Evolutionary conservation across 441 rosid species (phyloP), one percentile per base, ranked within the genome.

Genomic region (Pelargonium exstipulatum): DNA sequence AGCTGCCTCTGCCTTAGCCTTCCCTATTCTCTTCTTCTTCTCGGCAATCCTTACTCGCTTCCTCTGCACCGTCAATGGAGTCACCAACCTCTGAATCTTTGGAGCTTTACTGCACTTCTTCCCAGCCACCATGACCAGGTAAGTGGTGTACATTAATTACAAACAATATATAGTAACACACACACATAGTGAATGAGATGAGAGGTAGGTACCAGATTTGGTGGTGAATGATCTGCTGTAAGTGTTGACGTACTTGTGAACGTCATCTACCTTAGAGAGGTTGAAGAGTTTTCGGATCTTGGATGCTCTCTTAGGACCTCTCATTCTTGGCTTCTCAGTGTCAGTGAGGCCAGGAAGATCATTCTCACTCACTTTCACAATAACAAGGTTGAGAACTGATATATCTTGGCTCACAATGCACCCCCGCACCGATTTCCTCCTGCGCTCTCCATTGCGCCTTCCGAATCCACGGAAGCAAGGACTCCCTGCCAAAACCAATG

Each of bases 1-100:
- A 2, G 87, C 91, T 0, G 91, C 91, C 20, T 87, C 91, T 1
- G 91, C 65, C 81, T 85, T 83, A 22, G 91, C 87, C 86, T 85
- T 87, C 0, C 84, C 81, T 17, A 87, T 81, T 65, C 85, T 82
- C 84, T 81, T 85, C 84, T 87, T 87, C 87, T 87, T 87, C 63
- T 87, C 89, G 6, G 89, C 66, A 51, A 85, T 81, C 82, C 91
- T 85, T 0, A 81, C 67, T 0, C 89, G 84, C 88, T 87, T 87
- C 85, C 91, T 85, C 72, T 85, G 91, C 65, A 85, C 74, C 5
- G 91, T 87, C 81, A 87, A 42, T 3, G 91, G 89, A 6, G 87
- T 87, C 46, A 85, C 89, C 66, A 87, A 76, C 83, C 91, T 83
- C 86, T 85, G 91, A 71, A 87, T 85, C 79, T 87, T 87, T 0